Evolutionary conservation across 169 alveolate species (phyloP), one percentile per base, ranked within the genome.

Genomic region (Amoebophrya sp.): DNA sequence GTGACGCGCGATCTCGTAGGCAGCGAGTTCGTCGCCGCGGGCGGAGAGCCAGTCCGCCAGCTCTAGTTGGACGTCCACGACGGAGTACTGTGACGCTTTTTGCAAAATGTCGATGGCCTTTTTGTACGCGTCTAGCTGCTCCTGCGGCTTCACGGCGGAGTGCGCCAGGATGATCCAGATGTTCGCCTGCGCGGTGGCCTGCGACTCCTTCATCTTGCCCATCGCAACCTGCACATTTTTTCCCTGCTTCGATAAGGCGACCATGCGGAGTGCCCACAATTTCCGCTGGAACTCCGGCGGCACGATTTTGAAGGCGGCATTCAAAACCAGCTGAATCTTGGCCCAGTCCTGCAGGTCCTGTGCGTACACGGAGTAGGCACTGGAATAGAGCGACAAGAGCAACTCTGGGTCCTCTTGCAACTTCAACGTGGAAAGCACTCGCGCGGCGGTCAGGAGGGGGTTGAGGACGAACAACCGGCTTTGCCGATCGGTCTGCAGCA

Each of bases 121-220:
- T 89, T 88, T 91, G 93, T 77, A 91, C 66, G 93, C 93, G 0
- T 66, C 89, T 41, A 91, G 47, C 77, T 91, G 93, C 33, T 91
- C 93, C 25, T 41, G 47, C 47, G 77, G 77, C 89, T 91, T 90
- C 38, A 90, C 77, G 66, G 89, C 47, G 40, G 93, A 90, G 14
- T 77, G 77, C 23, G 89, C 93, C 91, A 91, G 39, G 32, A 88
- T 90, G 77, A 91, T n/a, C 93, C 93, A 91, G 89, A 91, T 91
- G 89, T 91, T 91, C 53, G 93, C 91, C 91, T 91, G 93, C 23
- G 93, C 91, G 54, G 77, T 91, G 18, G 93, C 93, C 32, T 91
- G 93, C 35, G 91, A 77, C 91, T 91, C 93, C 93, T 91, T 91
- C 93, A 91, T 91, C 93, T 91, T 91, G 7, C 93, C 93, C 93